Percentiles rank a stretch among this genome's conserved stretches.
These are phyloP conservation scores for Scutellaria barbata DNA, from an alignment of 257 asterid genomes.

Conservation along the genomic window DNA sequence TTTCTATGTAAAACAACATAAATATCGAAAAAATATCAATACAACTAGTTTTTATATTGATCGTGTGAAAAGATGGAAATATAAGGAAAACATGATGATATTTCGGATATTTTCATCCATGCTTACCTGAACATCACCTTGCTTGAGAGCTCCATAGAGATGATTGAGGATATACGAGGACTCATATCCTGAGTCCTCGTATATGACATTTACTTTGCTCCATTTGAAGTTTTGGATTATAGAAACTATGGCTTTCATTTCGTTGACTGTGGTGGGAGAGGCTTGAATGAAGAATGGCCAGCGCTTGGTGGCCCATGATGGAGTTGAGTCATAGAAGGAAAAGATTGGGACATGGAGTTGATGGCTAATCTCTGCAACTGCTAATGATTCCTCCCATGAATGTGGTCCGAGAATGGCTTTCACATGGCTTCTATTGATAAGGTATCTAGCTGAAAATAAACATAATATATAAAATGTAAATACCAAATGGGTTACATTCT, in stretches of 20 bases:
- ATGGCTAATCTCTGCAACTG: conserved; percentile 43
- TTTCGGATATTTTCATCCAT: too few species aligned
- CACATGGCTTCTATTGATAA: conserved; percentile 34
- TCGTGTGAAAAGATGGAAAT: too few species aligned
- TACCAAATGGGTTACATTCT: too few species aligned
- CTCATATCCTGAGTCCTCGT: conserved; percentile 43
- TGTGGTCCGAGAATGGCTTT: conserved; percentile 46
- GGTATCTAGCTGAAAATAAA: conserved; percentile 40
- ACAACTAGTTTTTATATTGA: too few species aligned
- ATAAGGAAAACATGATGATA: too few species aligned
- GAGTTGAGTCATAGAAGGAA: conserved; percentile 41
- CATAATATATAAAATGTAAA: neutral
- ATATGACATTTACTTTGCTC: conserved; percentile 48
- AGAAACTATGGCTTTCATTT: conserved; percentile 43
- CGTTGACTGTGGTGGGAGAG: conserved; percentile 36
- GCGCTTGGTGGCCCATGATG: conserved; percentile 37
- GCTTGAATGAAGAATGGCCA: conserved; percentile 51
- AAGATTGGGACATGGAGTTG: conserved; percentile 34
- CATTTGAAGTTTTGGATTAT: conserved; percentile 38
- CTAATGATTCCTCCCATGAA: conserved; percentile 51
- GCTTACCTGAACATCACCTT: conserved; percentile 38
- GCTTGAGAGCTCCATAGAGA: conserved; percentile 39
- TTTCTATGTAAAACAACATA: too few species aligned
- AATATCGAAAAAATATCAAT: too few species aligned
- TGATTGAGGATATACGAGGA: conserved; percentile 35